phyloP scores from a whole-genome alignment of 1,139 yeast genomes.

The Sugiyamaella castrensis region DNA sequence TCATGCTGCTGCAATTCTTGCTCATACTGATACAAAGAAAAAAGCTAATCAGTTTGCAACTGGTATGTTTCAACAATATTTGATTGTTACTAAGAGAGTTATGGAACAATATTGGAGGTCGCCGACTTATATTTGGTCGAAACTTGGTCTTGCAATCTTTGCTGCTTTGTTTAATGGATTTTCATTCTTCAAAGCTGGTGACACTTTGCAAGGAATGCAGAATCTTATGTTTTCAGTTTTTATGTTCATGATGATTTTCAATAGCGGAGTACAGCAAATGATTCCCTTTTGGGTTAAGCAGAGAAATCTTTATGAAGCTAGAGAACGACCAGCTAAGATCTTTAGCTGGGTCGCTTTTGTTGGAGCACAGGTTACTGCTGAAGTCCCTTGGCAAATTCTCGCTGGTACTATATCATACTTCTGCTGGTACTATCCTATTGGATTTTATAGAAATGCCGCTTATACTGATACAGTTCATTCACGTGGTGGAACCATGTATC shows the following conservation, averaged over 20 bases:
- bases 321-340: slow-evolving; percentile 77
- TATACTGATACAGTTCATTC: slow-evolving; percentile 49
- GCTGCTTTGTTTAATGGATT: slow-evolving; percentile 69
- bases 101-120: slow-evolving; percentile 71
- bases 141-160: slow-evolving; percentile 50
- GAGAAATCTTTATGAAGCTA: slow-evolving; percentile 80
- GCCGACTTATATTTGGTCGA: slow-evolving; percentile 69
- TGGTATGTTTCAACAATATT: slow-evolving; percentile 48
- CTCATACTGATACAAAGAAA: too few species aligned
- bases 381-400: slow-evolving; percentile 70
- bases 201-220: slow-evolving; percentile 48
- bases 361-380: slow-evolving; percentile 63
- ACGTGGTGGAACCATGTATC: slow-evolving; percentile 70
- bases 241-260: slow-evolving; percentile 62
- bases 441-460: slow-evolving; percentile 41
- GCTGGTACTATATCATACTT: slow-evolving; percentile 66
- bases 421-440: slow-evolving; percentile 82
- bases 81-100: slow-evolving; percentile 50
- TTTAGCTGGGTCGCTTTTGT: slow-evolving; percentile 63
- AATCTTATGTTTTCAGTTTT: slow-evolving; percentile 57
- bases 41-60: slow-evolving; percentile 43
- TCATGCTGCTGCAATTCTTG: slow-evolving; percentile 13
- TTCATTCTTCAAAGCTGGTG: slow-evolving; percentile 65
- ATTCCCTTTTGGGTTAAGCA: slow-evolving; percentile 68
- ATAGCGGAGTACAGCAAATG: slow-evolving; percentile 67